Evolutionary conservation across 1,284 basidiomycete species (phyloP), one percentile per base, ranked within the genome.

Genomic region (Volvariella volvacea): DNA sequence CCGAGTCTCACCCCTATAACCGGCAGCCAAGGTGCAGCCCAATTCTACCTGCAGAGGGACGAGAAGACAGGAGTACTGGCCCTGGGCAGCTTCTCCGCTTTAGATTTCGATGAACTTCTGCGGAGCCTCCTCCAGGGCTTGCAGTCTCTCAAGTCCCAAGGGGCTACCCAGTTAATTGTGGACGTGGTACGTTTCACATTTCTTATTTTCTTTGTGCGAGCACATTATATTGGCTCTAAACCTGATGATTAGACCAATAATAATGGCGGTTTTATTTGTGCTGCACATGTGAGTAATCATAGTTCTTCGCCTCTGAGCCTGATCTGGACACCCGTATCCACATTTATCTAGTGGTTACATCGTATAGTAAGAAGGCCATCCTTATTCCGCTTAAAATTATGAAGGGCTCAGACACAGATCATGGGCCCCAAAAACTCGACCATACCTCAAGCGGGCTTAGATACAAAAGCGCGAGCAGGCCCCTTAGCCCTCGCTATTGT

Each of bases 231-330:
- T 12, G 21, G 36, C 16, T 17, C 33, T 42, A 39, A 39, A 3
- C 14, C 17, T 41, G 10, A 28, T 21, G 38, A 22, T 10, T 45
- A 74, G 74, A 73, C 71, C 10, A 76, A 76, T 53, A 78, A 78
- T 50, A 74, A 74, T 28, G 74, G 75, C 54, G 76, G 70, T 4
- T 77, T 71, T 58, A 76, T 79, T 46, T 78, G 76, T 53, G 65
- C 73, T 33, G 74, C 74, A 10, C 74, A 77, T 61, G 74, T 76
- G 50, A 56, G 73, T 57, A 28, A 25, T 16, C 22, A 28, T 37
- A 40, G 28, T 34, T 33, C 12, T 12, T 38, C 7, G n/a, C 16
- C n/a, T 16, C 17, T 12, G 32, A 41, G 22, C 47, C n/a, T 37
- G 39, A 25, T 41, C 22, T 34, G 31, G 41, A 22, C 21, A 47